Conservation (phyloP, 805 yeast species). For the Ascoidea asiatica region DNA sequence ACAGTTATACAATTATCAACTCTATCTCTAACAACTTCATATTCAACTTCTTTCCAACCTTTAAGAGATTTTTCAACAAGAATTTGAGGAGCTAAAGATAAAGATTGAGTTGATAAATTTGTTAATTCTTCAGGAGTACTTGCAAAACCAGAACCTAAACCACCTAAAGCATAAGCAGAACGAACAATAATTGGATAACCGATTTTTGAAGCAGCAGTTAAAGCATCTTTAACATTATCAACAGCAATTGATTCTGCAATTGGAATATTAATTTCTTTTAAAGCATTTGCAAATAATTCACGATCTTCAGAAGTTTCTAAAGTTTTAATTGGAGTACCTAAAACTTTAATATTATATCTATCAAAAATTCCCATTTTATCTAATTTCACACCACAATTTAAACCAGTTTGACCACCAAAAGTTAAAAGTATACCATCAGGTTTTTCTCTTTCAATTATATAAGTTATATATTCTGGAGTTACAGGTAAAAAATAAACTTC, state of each 20-base stretch:
- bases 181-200: conserved; percentile 96
- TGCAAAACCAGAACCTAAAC: conserved; percentile 96
- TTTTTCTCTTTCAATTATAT: conserved; percentile 88
- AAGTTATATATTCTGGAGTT: conserved; percentile 90
- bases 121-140: conserved; percentile 67
- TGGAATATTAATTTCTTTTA: conserved; percentile 90
- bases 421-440: conserved; percentile 95
- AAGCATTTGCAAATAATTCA: conserved; percentile 88
- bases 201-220: conserved; percentile 73
- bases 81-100: conserved; percentile 87
- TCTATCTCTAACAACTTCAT: conserved; percentile 95
- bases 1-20: conserved; percentile 97
- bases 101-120: conserved; percentile 79
- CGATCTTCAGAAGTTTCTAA: conserved; percentile 96
- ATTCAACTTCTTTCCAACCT: conserved; percentile 99
- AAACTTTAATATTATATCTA: conserved; percentile 81
- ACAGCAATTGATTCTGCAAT: conserved; percentile 96
- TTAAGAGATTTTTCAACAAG: conserved; percentile 92
- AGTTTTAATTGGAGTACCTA: conserved; percentile 96
- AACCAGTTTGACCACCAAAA: conserved; percentile 97
- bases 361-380: conserved; percentile 92
- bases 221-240: conserved; percentile 83
- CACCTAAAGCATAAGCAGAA: conserved; percentile 95
- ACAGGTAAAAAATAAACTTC: conserved; percentile 93
- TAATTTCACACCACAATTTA: conserved; percentile 89